Conservation (phyloP, 2,329 filamentous ascomycete species). For the Rhynchosporium graminicola region DNA sequence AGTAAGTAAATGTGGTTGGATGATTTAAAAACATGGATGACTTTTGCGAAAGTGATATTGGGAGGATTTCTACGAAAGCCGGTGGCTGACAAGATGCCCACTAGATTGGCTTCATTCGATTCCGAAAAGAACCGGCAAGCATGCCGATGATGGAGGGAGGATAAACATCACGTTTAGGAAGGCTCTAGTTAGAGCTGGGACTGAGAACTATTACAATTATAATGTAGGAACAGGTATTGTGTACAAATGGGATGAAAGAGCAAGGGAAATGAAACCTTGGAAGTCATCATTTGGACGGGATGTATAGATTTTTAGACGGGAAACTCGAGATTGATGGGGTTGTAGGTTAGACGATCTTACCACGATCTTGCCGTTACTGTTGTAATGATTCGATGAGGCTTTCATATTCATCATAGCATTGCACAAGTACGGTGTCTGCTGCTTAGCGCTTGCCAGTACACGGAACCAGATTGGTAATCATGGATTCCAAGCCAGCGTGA, state of each 20-base stretch:
- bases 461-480: too few relatives aligned
- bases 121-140: constrained; percentile 69
- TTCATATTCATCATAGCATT: too few relatives aligned
- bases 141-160: constrained; percentile 60
- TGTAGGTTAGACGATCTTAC: too few relatives aligned
- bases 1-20: constrained; percentile 32
- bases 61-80: too few relatives aligned
- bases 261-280: constrained; percentile 46
- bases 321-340: too few relatives aligned
- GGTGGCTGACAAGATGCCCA: neutral
- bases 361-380: too few relatives aligned
- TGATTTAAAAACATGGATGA: neutral
- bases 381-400: too few relatives aligned
- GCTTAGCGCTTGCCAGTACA: too few relatives aligned
- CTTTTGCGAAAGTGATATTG: too few relatives aligned
- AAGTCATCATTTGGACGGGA: constrained; percentile 24
- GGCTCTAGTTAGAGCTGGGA: constrained; percentile 70
- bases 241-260: constrained; percentile 65
- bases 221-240: constrained; percentile 72
- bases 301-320: neutral
- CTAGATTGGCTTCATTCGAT: constrained; percentile 72
- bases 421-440: too few relatives aligned
- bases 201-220: constrained; percentile 82
- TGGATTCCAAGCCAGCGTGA: too few relatives aligned
- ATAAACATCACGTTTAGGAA: constrained; percentile 79